phyloP scores from a whole-genome alignment of 139 green algal species.

The Chlorella sp. region DNA sequence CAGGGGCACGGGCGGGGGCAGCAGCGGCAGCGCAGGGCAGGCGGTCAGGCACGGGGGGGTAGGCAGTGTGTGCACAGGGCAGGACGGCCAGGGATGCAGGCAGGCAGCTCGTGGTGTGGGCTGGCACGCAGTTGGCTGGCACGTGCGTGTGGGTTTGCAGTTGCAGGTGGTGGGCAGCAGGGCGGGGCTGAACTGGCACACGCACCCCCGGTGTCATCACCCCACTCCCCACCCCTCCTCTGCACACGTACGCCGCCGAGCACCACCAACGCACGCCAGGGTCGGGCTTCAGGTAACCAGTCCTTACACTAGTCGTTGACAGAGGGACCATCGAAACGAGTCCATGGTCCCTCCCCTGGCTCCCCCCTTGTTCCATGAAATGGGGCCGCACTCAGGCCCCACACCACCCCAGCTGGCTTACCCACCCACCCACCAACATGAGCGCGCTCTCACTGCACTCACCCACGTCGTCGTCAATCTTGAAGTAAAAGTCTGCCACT shows the following conservation, averaged over 20 bases:
- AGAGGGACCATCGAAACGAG: no score
- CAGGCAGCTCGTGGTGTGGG: neutral
- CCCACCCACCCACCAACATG: no score
- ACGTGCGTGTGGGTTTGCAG: neutral
- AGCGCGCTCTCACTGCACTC: neutral
- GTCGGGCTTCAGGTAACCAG: no score
- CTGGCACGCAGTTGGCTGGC: no score
- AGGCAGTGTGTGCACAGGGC: neutral
- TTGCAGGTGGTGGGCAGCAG: neutral
- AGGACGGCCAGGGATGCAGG: neutral
- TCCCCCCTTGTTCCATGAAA: neutral
- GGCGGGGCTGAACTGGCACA: no score
- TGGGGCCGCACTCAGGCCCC: no score
- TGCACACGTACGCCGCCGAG: no score
- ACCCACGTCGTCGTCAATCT: slow-evolving; percentile 70
- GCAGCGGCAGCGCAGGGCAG: neutral
- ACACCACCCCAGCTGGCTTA: neutral
- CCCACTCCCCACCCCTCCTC: neutral
- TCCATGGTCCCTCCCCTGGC: no score
- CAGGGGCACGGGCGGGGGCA: no score
- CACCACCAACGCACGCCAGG: neutral
- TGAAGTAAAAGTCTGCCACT: slow-evolving; percentile 82
- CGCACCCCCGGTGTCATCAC: neutral
- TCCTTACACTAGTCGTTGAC: no score
- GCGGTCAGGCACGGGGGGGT: neutral